Evolutionary conservation across 305 asterid genomes (phyloP).

Genomic region (Striga hermonthica): DNA sequence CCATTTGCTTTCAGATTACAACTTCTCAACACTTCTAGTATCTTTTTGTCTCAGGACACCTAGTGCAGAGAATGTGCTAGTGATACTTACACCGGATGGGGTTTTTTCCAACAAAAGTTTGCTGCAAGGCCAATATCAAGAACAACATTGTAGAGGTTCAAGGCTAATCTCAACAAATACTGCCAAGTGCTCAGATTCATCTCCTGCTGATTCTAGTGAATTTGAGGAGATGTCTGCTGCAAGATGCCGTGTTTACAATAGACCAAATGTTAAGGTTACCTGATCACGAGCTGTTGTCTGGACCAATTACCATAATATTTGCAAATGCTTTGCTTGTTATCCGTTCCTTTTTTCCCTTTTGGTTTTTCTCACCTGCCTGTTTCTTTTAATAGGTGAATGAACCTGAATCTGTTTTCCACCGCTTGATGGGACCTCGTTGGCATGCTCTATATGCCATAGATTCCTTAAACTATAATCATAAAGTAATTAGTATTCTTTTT

Average conservation of each 20-base stretch:
- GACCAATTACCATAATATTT: too few species aligned
- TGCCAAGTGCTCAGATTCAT: conserved; percentile 50
- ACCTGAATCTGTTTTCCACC: conserved; percentile 61
- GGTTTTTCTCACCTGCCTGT: conserved; percentile 8
- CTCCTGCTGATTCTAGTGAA: conserved; percentile 45
- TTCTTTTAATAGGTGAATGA: conserved; percentile 43
- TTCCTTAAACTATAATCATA: conserved; percentile 44
- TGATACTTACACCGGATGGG: conserved; percentile 69
- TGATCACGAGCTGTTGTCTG: not conserved
- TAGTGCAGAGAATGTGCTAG: conserved; percentile 66
- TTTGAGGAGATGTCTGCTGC: conserved; percentile 73
- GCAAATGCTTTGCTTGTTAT: not conserved
- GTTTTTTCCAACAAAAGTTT: conserved; percentile 56
- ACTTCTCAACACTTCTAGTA: conserved; percentile 4
- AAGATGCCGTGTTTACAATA: conserved; percentile 69
- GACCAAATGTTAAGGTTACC: conserved; percentile 54
- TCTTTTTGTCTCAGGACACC: conserved; percentile 57
- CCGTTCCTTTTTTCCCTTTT: conserved; percentile 19
- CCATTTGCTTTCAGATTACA: not conserved
- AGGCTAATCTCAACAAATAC: conserved; percentile 57
- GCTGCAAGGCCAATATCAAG: conserved; percentile 61
- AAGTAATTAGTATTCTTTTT: conserved; percentile 42
- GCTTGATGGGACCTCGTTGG: conserved; percentile 73
- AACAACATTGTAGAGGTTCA: conserved; percentile 54
- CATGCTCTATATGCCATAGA: conserved; percentile 66